Evolutionary conservation across 2,329 filamentous ascomycete genomes (phyloP).

Genomic region (Monosporascus sp.): DNA sequence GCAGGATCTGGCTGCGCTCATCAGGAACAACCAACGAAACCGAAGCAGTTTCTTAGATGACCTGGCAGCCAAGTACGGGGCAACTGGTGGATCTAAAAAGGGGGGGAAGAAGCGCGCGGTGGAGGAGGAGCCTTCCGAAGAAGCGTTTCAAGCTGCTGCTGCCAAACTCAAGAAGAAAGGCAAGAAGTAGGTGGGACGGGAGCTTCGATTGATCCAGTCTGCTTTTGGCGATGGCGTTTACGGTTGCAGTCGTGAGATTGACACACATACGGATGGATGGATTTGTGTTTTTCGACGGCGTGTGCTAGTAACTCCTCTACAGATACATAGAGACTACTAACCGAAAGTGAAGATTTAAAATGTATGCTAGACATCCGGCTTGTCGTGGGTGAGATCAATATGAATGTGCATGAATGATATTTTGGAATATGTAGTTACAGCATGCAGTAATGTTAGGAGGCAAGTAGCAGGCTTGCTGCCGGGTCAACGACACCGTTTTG

Average conservation of each 20-base stretch:
- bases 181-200: constrained; percentile 15
- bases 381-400: not conserved
- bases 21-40: constrained; percentile 63
- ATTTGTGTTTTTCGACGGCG: not conserved
- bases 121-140: constrained; percentile 57
- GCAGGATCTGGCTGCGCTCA: constrained; percentile 64
- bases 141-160: constrained; percentile 54
- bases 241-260: constrained; percentile 1
- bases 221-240: constrained; percentile 8
- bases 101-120: constrained; percentile 43
- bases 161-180: constrained; percentile 38
- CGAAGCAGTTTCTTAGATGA: constrained; percentile 63
- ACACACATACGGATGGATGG: not conserved
- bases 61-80: constrained; percentile 71
- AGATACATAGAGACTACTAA: not conserved
- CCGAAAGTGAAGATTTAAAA: not conserved
- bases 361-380: not conserved
- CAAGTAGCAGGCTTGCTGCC: too few species aligned
- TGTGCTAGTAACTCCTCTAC: not conserved
- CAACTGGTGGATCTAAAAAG: constrained; percentile 40
- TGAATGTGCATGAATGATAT: not conserved
- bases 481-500: too few species aligned
- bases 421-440: not conserved
- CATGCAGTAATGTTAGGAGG: not conserved
- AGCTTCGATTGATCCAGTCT: not conserved